phyloP scores from a whole-genome alignment of 306 rosid species.

The Vachellia pachyceras region DNA sequence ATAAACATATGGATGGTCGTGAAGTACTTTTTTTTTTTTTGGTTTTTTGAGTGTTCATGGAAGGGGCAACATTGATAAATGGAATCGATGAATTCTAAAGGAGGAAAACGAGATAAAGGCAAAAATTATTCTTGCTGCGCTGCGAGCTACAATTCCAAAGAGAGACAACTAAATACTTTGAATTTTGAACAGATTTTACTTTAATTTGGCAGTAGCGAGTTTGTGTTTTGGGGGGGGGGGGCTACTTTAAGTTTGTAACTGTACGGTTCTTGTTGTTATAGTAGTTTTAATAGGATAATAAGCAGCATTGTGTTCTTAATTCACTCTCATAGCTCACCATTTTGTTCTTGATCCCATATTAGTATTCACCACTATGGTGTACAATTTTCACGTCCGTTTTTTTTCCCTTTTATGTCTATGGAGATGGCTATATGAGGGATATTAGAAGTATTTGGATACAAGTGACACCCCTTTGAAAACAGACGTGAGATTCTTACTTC shows the following conservation, averaged over 20 bases:
- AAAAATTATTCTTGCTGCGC: slow-evolving; percentile 18
- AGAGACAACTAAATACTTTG: slow-evolving; percentile 35
- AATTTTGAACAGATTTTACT: slow-evolving; percentile 49
- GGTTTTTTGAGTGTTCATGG: slow-evolving; percentile 41
- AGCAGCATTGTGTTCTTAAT: not conserved
- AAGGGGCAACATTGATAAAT: slow-evolving; percentile 61
- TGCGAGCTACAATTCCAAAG: not conserved
- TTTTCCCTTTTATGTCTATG: no score
- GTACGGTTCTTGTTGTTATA: slow-evolving; percentile 28
- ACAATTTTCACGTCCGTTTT: no score
- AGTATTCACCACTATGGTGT: no score
- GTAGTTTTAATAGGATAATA: not conserved
- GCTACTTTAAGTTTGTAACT: slow-evolving; percentile 23
- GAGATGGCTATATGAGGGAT: no score
- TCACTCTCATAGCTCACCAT: not conserved
- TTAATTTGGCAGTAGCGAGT: not conserved
- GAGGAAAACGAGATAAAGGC: slow-evolving; percentile 47
- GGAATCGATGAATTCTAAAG: slow-evolving; percentile 50
- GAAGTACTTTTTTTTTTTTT: slow-evolving; percentile 37
- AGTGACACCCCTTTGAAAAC: no score
- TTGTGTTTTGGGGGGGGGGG: not conserved
- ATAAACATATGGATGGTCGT: slow-evolving; percentile 57
- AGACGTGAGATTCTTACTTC: no score
- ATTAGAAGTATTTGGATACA: no score
- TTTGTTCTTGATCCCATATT: no score